Evolutionary conservation across 1,284 basidiomycete species (phyloP).

Genomic region (Heterobasidion annosum): DNA sequence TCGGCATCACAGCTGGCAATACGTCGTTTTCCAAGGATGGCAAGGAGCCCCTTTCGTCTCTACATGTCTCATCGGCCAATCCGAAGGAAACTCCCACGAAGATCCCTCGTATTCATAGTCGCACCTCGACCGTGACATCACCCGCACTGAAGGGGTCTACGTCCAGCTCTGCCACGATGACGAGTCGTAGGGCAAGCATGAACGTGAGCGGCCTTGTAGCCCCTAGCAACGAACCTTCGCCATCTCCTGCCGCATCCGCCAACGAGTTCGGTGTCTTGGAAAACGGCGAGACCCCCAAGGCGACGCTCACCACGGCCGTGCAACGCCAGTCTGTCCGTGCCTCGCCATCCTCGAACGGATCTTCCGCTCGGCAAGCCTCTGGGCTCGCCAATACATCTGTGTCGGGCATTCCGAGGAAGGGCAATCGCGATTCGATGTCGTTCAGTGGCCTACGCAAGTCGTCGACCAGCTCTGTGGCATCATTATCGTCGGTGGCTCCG

Average conservation of each 20-base stretch:
- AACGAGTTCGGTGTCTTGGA: conserved; percentile 80
- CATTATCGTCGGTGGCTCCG: conserved; percentile 43
- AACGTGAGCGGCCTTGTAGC: conserved; percentile 35
- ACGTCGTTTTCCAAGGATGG: conserved; percentile 30
- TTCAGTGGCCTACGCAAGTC: conserved; percentile 70
- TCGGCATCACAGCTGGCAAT: conserved; percentile 45
- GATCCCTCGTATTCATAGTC: conserved; percentile 86
- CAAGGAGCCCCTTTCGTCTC: conserved; percentile 47
- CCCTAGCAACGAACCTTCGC: conserved; percentile 54
- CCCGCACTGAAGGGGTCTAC: conserved; percentile 44
- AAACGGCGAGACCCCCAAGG: conserved; percentile 34
- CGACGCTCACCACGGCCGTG: conserved; percentile 18
- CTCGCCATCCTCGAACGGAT: conserved; percentile 44
- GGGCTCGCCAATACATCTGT: conserved; percentile 35
- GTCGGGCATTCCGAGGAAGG: conserved; percentile 47
- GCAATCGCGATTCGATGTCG: conserved; percentile 66
- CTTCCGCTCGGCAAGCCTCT: conserved; percentile 61
- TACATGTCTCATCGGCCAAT: conserved; percentile 41
- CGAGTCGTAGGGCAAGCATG: conserved; percentile 54
- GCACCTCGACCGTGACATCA: conserved; percentile 60
- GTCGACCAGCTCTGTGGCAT: conserved; percentile 68
- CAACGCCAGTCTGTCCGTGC: conserved; percentile 42
- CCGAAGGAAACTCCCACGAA: conserved; percentile 85
- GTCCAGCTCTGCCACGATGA: conserved; percentile 23
- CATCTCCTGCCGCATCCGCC: conserved; percentile 36